A percentile compares a stretch with the other conserved stretches of the same genome.
Conservation (phyloP, 140 eudicot genomes). For the Cichorium intybus region DNA sequence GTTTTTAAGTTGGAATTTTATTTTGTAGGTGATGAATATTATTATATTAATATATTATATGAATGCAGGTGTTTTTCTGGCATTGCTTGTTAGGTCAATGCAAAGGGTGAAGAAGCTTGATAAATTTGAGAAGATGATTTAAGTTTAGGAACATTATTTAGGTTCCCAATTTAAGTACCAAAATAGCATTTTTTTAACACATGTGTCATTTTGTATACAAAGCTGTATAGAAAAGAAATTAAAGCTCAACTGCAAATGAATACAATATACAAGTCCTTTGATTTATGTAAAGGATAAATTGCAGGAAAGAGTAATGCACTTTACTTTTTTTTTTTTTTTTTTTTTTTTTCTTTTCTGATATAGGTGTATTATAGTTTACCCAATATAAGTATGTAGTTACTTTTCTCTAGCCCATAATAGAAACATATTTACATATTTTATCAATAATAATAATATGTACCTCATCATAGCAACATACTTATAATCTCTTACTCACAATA, state of each 20-base stretch:
- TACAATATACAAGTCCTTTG: constrained; percentile 1
- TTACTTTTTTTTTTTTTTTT: too few species aligned
- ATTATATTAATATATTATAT: background rate
- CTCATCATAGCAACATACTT: too few species aligned
- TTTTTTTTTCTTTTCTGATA: too few species aligned
- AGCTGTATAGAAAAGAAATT: constrained; percentile 30
- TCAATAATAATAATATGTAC: too few species aligned
- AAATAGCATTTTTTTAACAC: constrained; percentile 16
- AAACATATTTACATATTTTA: too few species aligned
- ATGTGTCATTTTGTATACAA: constrained; percentile 15
- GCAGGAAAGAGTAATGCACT: background rate
- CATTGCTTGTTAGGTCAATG: constrained; percentile 75
- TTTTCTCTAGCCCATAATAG: too few species aligned
- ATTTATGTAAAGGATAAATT: background rate
- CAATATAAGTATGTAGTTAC: too few species aligned
- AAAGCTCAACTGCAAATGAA: constrained; percentile 17
- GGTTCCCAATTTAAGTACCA: constrained; percentile 13
- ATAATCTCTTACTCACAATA: background rate
- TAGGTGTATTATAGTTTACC: too few species aligned
- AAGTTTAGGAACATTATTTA: constrained; percentile 16
- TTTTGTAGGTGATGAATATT: background rate
- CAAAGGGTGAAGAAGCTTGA: constrained; percentile 89
- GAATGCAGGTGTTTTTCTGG: constrained; percentile 67
- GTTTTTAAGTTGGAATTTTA: background rate
- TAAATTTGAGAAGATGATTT: constrained; percentile 87